Percentiles rank a stretch among this genome's conserved stretches.
These are phyloP conservation scores for Aristolochia fimbriata DNA, from an alignment of 164 flowering plant species.

Conservation along the genomic window DNA sequence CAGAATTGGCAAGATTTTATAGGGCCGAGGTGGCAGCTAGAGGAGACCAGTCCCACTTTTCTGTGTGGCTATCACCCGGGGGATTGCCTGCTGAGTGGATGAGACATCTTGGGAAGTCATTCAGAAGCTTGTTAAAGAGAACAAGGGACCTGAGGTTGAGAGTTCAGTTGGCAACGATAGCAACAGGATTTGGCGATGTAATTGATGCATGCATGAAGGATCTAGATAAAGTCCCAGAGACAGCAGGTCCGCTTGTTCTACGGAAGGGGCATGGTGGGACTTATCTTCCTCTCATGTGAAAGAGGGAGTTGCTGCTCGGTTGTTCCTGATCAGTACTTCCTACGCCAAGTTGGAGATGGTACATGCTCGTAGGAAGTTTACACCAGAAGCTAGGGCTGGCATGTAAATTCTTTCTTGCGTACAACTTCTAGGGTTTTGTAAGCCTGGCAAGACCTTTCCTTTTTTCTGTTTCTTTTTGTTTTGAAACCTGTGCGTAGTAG, in stretches of 20 bases:
- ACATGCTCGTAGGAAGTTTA: too few relatives aligned
- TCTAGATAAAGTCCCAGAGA: conserved; percentile 80
- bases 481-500: too few relatives aligned
- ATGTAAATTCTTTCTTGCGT: too few relatives aligned
- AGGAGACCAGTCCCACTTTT: conserved; percentile 90
- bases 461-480: too few relatives aligned
- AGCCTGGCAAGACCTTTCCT: too few relatives aligned
- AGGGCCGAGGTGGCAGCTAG: conserved; percentile 87
- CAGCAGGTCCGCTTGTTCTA: conserved; percentile 75
- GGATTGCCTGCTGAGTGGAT: conserved; percentile 96
- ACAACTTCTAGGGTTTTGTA: too few relatives aligned
- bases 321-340: too few relatives aligned
- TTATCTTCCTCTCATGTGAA: conserved; percentile 85
- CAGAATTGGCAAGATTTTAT: conserved; percentile 76
- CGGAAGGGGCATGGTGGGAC: conserved; percentile 97
- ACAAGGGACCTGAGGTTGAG: too few relatives aligned
- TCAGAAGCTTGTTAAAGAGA: too few relatives aligned
- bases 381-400: too few relatives aligned
- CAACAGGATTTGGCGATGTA: conserved; percentile 54
- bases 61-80: conserved; percentile 94
- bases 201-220: conserved; percentile 44
- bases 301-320: too few relatives aligned
- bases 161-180: not conserved
- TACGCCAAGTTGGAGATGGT: too few relatives aligned
- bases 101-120: conserved; percentile 38